These are phyloP conservation scores for Crucihimalaya himalaica DNA, from an alignment of 345 rosid genomes.

Conservation along the genomic window DNA sequence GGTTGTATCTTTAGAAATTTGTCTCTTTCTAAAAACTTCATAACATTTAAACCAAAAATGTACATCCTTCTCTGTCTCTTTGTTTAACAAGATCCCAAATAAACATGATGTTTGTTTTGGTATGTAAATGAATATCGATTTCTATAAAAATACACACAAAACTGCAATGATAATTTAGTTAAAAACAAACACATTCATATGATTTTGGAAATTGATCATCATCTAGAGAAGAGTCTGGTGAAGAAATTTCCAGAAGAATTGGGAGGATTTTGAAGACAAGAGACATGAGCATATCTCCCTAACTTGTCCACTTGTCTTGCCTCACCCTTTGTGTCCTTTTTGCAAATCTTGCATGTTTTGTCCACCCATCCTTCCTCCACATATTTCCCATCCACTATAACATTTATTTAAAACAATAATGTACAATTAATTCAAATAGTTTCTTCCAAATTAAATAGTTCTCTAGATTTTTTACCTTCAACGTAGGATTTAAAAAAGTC, in stretches of 20 bases:
- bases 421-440: not conserved
- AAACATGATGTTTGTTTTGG: not conserved
- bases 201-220: constrained; percentile 36
- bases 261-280: constrained; percentile 61
- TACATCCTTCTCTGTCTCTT: not conserved
- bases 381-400: constrained; percentile 68
- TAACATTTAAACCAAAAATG: not conserved
- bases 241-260: constrained; percentile 67
- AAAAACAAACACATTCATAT: constrained; percentile 9
- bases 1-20: no score
- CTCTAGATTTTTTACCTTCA: constrained; percentile 54
- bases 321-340: constrained; percentile 79
- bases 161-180: constrained; percentile 8
- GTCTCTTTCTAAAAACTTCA: not conserved
- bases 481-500: constrained; percentile 91
- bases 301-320: constrained; percentile 74
- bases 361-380: constrained; percentile 86
- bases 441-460: not conserved
- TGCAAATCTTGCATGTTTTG: constrained; percentile 89
- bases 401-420: not conserved
- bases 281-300: constrained; percentile 76
- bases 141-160: constrained; percentile 11
- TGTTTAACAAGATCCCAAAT: not conserved
- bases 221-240: constrained; percentile 66
- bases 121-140: not conserved